These are phyloP conservation scores for Nepenthes gracilis DNA, from an alignment of 148 eudicot genomes.

Conservation along the genomic window DNA sequence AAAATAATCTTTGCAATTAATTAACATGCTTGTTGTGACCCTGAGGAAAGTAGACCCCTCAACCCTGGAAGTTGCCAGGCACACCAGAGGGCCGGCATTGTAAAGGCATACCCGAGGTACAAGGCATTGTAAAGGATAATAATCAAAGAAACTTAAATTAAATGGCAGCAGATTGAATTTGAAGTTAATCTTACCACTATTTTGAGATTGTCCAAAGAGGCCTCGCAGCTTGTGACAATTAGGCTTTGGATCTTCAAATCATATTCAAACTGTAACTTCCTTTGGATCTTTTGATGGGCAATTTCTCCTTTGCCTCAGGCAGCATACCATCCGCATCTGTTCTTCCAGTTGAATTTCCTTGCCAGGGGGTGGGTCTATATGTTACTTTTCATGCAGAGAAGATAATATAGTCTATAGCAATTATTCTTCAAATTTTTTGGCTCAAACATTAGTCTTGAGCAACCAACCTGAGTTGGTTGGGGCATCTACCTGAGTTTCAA, in stretches of 20 bases:
- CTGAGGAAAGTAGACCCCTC: conserved; percentile 95
- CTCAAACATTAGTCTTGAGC: neutral
- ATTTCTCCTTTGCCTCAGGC: neutral
- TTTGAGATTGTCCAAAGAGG: no score
- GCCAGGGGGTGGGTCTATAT: neutral
- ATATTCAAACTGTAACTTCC: neutral
- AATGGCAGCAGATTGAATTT: no score
- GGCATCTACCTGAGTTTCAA: no score
- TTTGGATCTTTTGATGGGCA: neutral
- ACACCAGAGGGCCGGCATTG: conserved; percentile 89
- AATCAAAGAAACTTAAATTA: neutral
- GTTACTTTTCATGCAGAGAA: no score
- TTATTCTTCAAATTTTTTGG: conserved; percentile 1
- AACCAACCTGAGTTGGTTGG: no score
- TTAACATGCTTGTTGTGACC: conserved; percentile 95
- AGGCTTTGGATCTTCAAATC: conserved; percentile 28
- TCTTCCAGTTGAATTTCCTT: neutral
- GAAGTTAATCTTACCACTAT: no score
- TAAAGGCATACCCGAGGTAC: conserved; percentile 51
- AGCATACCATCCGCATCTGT: neutral
- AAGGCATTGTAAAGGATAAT: conserved; percentile 16
- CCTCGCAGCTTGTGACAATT: no score
- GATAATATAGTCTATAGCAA: neutral
- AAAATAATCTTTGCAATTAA: neutral
- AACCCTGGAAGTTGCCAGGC: conserved; percentile 63